Base-by-base conservation (phyloP, 2,329 filamentous ascomycete species). In the Aspergillus pseudonomiae region DNA sequence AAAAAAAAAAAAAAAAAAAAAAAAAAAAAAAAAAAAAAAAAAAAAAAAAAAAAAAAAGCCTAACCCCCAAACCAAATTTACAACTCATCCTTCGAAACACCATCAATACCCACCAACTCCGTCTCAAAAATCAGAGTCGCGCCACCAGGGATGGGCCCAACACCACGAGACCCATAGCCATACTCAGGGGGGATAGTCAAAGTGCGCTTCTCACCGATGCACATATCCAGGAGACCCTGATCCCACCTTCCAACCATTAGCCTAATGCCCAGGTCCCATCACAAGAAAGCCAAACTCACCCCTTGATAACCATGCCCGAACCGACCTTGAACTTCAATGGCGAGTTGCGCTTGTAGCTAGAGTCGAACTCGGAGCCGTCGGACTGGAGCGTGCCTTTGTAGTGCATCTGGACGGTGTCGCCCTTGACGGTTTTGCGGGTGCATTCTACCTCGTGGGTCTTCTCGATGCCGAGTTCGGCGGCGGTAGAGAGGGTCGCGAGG, bases 71-170 rank as follows among this genome's bases (percentile, higher is more conserved):
- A 12, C 21, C 6, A 28, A 30, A n/a, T 63, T 74, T 71, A 82
- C 63, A 81, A 69, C 71, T 82, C 80, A 72, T 81, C 79, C 74
- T 81, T 81, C 59, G 68, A 61, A 59, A 94, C 91, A 34, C 93
- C 93, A 19, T 89, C 83, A 74, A 98, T 97, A 61, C 86, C 89
- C 72, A 97, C 83, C 69, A 98, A 83, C 81, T 97, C 93, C 53
- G 94, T 97, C 83, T 96, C 92, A 75, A 98, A 97, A 59, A 98
- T 88, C 74, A 98, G 80, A 63, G 92, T 96, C 70, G 91, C 88
- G 36, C 89, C 89, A 5, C 86, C 88, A 21, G 94, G 93, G 74
- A 98, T 98, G 26, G 93, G 93, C 1, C 93, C 93, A 76, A 92
- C 86, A 43, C 79, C 84, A 60, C 88, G 85, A 66, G 90, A 82